Conservation (phyloP, 116 monocot genomes). For the Dioscorea cayenensis region DNA sequence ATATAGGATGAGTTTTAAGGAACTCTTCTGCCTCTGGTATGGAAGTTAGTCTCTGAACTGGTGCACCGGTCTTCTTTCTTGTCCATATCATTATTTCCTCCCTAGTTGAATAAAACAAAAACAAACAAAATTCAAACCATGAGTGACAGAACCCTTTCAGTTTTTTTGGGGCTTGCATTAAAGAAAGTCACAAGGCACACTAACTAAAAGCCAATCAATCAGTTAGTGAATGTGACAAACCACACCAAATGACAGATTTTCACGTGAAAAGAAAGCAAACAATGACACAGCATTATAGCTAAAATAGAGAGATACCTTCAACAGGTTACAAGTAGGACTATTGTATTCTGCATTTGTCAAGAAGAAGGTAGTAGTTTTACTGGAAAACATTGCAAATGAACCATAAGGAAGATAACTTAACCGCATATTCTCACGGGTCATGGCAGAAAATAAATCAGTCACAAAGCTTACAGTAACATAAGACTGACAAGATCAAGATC, state of each 20-base stretch:
- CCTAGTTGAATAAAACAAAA: slow-evolving; percentile 30
- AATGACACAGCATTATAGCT: not conserved
- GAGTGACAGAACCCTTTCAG: not conserved
- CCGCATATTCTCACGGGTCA: no score
- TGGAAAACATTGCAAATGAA: no score
- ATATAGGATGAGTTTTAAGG: slow-evolving; percentile 41
- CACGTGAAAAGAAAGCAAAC: not conserved
- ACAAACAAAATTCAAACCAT: not conserved
- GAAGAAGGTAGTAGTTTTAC: no score
- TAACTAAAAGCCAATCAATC: not conserved
- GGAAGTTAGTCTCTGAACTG: slow-evolving; percentile 50
- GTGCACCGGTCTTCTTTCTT: slow-evolving; percentile 80
- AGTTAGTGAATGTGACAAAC: not conserved
- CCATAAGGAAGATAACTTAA: no score
- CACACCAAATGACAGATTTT: not conserved
- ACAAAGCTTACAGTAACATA: no score
- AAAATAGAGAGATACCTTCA: no score
- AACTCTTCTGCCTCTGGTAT: slow-evolving; percentile 55
- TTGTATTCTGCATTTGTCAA: no score
- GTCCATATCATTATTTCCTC: slow-evolving; percentile 88
- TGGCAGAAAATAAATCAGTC: no score
- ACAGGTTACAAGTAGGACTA: no score
- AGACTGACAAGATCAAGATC: no score
- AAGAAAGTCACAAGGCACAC: not conserved
- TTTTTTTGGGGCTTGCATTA: not conserved